Evolutionary conservation across 768 basidiomycete species (phyloP).

Genomic region (Pholiota molesta): DNA sequence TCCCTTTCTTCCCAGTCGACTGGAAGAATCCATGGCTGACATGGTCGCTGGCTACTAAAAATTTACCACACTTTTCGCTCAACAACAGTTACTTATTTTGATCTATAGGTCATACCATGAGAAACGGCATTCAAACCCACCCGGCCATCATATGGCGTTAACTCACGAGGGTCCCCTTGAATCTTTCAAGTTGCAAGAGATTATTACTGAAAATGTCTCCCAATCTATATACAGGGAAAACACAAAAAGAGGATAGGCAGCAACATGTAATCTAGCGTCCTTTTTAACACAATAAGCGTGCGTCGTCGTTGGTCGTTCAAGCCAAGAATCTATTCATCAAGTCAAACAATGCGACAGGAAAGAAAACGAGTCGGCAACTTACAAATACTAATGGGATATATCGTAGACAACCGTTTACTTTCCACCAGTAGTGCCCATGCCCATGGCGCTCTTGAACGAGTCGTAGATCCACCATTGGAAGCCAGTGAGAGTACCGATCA

Average conservation of each 20-base stretch:
- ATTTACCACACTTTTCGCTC: not conserved
- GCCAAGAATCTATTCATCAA: not conserved
- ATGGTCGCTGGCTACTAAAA: not conserved
- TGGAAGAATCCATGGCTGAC: not conserved
- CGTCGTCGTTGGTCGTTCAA: slow-evolving; percentile 15
- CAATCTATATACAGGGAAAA: slow-evolving; percentile 21
- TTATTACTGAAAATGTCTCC: slow-evolving; percentile 1
- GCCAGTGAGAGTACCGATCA: slow-evolving; percentile 74
- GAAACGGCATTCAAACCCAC: not conserved
- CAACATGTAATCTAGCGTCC: slow-evolving; percentile 27
- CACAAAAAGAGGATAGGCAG: slow-evolving; percentile 17
- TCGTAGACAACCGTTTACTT: slow-evolving; percentile 51
- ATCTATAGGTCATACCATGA: not conserved
- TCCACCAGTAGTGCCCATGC: slow-evolving; percentile 86
- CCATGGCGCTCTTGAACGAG: slow-evolving; percentile 81
- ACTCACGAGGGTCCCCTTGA: too few relatives aligned
- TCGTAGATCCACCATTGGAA: slow-evolving; percentile 98
- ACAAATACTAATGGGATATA: slow-evolving; percentile 15
- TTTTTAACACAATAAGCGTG: slow-evolving; percentile 22
- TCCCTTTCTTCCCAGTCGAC: not conserved
- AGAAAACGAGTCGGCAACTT: not conserved
- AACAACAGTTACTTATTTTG: too few relatives aligned
- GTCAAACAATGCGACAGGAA: not conserved
- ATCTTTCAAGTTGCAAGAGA: not conserved
- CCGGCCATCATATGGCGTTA: not conserved